Percentiles rank a stretch among this genome's conserved stretches.
These are phyloP conservation scores for Wallacemonas sp. DNA, from an alignment of 208 protist species.

Conservation along the genomic window DNA sequence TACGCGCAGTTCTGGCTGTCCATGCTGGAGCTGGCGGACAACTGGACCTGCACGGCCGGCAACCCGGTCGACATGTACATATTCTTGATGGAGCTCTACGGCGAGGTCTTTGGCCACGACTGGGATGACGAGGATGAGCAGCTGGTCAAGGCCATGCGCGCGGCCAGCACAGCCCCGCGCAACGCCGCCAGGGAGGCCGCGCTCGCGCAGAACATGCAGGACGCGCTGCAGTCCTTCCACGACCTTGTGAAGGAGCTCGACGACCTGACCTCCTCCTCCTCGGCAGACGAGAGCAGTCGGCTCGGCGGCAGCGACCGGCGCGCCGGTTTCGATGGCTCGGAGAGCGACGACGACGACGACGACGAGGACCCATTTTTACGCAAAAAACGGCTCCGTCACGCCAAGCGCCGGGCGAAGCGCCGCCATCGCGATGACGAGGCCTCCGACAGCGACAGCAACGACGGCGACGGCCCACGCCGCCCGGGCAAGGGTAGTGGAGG, in stretches of 20 bases:
- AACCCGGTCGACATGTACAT: conserved; percentile 70
- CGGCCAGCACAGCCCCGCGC: conserved; percentile 18
- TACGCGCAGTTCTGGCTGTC: conserved; percentile 86
- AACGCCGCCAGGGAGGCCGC: conserved; percentile 20
- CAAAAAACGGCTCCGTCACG: background rate
- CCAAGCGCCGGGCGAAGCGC: background rate
- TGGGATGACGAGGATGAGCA: conserved; percentile 71
- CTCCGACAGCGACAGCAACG: conserved; percentile 8
- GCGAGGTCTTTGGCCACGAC: conserved; percentile 79
- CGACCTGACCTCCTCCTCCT: conserved; percentile 20
- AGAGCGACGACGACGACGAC: background rate
- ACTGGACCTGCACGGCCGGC: conserved; percentile 76
- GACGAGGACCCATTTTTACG: conserved; percentile 8
- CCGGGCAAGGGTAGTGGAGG: background rate
- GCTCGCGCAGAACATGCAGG: conserved; percentile 30
- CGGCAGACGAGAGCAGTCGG: background rate
- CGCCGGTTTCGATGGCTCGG: background rate
- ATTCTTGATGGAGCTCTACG: conserved; percentile 85
- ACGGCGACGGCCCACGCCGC: background rate
- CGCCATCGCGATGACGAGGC: background rate
- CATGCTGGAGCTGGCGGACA: conserved; percentile 88
- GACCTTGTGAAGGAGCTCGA: conserved; percentile 45
- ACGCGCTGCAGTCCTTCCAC: conserved; percentile 35
- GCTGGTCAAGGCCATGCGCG: conserved; percentile 30
- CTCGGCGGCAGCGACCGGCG: background rate